phyloP scores from a whole-genome alignment of 2,329 filamentous ascomycete species.

The Colletotrichum liriopes region DNA sequence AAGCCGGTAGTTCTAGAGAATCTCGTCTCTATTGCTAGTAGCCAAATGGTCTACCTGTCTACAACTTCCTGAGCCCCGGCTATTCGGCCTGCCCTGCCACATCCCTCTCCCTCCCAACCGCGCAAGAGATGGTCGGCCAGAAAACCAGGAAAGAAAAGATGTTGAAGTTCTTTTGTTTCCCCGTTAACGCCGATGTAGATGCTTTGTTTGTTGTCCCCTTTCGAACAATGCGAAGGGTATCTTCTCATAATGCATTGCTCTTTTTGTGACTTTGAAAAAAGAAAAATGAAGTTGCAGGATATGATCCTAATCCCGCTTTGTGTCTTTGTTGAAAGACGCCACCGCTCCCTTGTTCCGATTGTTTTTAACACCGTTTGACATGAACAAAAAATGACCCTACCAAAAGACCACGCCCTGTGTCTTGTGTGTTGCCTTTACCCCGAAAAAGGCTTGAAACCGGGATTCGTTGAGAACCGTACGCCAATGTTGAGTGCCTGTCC shows the following conservation, averaged over 20 bases:
- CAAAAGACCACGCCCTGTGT: slow-evolving; percentile 32
- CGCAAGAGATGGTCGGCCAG: slow-evolving; percentile 52
- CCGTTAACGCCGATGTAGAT: slow-evolving; percentile 57
- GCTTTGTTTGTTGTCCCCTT: slow-evolving; percentile 43
- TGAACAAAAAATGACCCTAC: slow-evolving; percentile 35
- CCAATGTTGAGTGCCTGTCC: slow-evolving; percentile 44
- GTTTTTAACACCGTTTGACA: slow-evolving; percentile 41
- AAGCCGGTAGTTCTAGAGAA: slow-evolving; percentile 12
- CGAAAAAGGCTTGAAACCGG: slow-evolving; percentile 42
- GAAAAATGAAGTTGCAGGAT: slow-evolving; percentile 45
- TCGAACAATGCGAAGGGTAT: slow-evolving; percentile 52
- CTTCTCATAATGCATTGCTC: slow-evolving; percentile 56
- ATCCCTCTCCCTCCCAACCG: slow-evolving; percentile 21
- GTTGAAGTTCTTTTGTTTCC: slow-evolving; percentile 65
- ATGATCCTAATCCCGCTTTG: slow-evolving; percentile 46
- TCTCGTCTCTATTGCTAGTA: slow-evolving; percentile 35
- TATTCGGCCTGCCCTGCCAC: slow-evolving; percentile 3
- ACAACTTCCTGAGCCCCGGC: slow-evolving; percentile 26
- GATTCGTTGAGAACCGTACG: slow-evolving; percentile 46
- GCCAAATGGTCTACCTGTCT: slow-evolving; percentile 33
- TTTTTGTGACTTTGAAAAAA: slow-evolving; percentile 31
- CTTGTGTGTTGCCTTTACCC: slow-evolving; percentile 41
- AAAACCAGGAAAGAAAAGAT: slow-evolving; percentile 62
- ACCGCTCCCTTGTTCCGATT: slow-evolving; percentile 46
- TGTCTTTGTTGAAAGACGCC: slow-evolving; percentile 67